Evolutionary conservation across 371 early-diverging fungal species (phyloP).

Genomic region (Amoeboaphelidium protococcarum): DNA sequence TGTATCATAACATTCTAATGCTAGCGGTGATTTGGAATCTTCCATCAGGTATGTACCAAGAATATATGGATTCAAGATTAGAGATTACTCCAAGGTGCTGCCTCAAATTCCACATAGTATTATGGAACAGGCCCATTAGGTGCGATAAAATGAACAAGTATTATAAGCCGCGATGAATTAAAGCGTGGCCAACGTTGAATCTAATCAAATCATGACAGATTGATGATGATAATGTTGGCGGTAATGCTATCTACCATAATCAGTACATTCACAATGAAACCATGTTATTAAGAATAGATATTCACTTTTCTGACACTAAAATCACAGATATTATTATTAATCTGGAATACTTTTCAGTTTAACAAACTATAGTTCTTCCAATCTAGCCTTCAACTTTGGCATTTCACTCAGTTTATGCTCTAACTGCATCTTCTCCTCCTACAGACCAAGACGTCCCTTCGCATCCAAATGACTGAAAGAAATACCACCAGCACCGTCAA

Average conservation of each 20-base stretch:
- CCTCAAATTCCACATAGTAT: background rate
- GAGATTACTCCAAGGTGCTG: background rate
- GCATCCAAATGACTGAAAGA: conserved; percentile 57
- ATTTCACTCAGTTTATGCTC: conserved; percentile 43
- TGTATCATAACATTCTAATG: background rate
- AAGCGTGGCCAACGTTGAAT: background rate
- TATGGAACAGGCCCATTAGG: background rate
- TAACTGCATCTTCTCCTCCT: conserved; percentile 44
- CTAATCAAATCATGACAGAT: too few species aligned
- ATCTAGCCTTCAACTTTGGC: conserved; percentile 31
- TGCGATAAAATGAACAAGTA: background rate
- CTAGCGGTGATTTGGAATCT: conserved; percentile 8
- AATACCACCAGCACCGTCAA: conserved; percentile 55
- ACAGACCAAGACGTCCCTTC: conserved; percentile 43
- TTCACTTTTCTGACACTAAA: background rate
- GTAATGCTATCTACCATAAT: background rate
- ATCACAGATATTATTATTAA: background rate
- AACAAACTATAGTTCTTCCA: conserved; percentile 28
- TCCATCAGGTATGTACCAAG: conserved; percentile 60
- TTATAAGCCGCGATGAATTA: background rate
- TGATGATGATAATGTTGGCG: background rate
- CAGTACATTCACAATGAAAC: background rate
- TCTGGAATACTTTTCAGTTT: background rate
- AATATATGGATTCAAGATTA: conserved; percentile 83
- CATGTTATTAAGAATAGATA: background rate